Conservation (phyloP, 2,329 filamentous ascomycete species). For the Cladophialophora bantiana region DNA sequence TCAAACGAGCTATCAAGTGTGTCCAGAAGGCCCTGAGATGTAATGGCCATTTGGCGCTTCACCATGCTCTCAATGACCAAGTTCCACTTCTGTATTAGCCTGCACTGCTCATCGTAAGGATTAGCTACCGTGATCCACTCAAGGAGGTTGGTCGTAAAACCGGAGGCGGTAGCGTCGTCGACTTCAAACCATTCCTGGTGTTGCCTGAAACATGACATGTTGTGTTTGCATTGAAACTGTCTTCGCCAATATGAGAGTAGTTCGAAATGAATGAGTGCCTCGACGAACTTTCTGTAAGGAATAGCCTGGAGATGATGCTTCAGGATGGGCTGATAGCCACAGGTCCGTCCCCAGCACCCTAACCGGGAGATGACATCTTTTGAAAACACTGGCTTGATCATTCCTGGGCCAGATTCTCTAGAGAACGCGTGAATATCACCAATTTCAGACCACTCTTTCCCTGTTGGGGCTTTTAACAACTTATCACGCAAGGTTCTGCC, state of each 20-base stretch:
- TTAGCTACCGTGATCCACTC: conserved; percentile 6
- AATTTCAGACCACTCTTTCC: neutral
- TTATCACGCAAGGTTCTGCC: neutral
- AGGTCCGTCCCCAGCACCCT: neutral
- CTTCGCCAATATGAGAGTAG: conserved; percentile 20
- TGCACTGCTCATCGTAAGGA: conserved; percentile 2
- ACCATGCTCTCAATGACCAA: neutral
- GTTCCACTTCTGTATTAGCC: neutral
- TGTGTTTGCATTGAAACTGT: conserved; percentile 20
- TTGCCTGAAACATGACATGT: conserved; percentile 10
- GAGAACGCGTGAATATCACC: neutral
- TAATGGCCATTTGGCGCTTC: neutral
- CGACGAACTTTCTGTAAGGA: neutral
- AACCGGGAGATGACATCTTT: neutral
- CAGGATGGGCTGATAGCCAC: neutral
- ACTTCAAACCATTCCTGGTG: conserved; percentile 30
- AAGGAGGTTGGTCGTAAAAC: neutral
- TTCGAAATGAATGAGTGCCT: conserved; percentile 18
- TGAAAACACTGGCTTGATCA: neutral
- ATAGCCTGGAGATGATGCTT: neutral
- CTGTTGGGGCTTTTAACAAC: neutral
- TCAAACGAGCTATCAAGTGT: neutral
- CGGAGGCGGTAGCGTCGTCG: neutral
- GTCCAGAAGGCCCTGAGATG: conserved; percentile 1
- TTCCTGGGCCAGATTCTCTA: neutral